A percentile compares a stretch with the other conserved stretches of the same genome.
Evolutionary conservation across 2,329 filamentous ascomycete genomes (phyloP).

Genomic region (Colletotrichum costaricense): DNA sequence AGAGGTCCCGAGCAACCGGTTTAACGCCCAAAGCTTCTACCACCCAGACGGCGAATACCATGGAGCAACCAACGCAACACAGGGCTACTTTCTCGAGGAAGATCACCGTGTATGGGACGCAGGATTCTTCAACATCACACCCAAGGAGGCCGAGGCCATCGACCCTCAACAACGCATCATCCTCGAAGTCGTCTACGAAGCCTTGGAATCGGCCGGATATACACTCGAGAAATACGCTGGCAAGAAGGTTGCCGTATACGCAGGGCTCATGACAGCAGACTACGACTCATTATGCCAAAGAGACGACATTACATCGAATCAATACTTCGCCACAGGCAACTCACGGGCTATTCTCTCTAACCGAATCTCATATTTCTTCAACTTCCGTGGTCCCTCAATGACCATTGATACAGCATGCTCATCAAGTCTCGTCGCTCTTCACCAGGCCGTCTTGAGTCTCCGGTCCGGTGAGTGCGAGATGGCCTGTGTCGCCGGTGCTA

Average conservation of each 20-base stretch:
- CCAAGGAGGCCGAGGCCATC: slow-evolving; percentile 43
- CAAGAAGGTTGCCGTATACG: slow-evolving; percentile 38
- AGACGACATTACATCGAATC: slow-evolving; percentile 41
- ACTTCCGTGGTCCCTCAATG: slow-evolving; percentile 52
- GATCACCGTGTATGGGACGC: slow-evolving; percentile 49
- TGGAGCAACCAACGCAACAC: slow-evolving; percentile 30
- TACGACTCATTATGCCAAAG: slow-evolving; percentile 42
- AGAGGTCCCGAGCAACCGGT: slow-evolving; percentile 39
- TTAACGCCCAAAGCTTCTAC: slow-evolving; percentile 40
- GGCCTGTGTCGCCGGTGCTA: slow-evolving; percentile 47
- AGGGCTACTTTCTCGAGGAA: slow-evolving; percentile 37
- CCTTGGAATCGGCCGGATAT: slow-evolving; percentile 42
- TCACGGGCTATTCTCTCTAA: slow-evolving; percentile 50
- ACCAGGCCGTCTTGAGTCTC: slow-evolving; percentile 52
- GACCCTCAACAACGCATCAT: slow-evolving; percentile 48
- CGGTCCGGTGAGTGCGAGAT: slow-evolving; percentile 44
- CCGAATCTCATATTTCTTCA: slow-evolving; percentile 54
- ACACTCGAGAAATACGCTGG: slow-evolving; percentile 32
- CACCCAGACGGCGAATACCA: slow-evolving; percentile 40
- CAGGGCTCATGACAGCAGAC: slow-evolving; percentile 42
- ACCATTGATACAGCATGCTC: slow-evolving; percentile 60
- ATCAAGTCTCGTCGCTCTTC: slow-evolving; percentile 54
- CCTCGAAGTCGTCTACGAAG: slow-evolving; percentile 50
- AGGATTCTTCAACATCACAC: slow-evolving; percentile 52
- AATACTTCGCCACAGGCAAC: slow-evolving; percentile 47